Evolutionary conservation across 192 early-diverging fungal genomes (phyloP), one percentile per base, ranked within the genome.

Genomic region (Backusella westeae): DNA sequence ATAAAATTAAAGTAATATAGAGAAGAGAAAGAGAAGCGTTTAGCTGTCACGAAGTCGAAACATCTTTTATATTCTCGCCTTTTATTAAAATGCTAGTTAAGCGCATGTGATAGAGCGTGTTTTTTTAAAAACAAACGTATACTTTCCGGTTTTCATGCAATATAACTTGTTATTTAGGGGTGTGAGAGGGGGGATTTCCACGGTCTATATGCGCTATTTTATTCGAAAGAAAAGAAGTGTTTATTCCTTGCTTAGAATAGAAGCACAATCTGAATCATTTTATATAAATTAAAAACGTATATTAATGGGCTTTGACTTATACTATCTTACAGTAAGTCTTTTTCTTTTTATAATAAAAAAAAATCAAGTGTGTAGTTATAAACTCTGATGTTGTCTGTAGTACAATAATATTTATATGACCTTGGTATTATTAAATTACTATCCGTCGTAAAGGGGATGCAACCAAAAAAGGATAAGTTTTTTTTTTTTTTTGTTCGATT

Each of bases 101-200:
- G 4, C 56, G 56, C 56, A 63, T 63, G 56, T 63, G 56, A 63
- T 63, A 14, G 12, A 63, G 23, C 56, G 23, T 63, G 56, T 63
- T 63, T 63, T 63, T 10, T 59, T 53, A 23, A 21, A 21, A 56
- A 10, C 7, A 56, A 21, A 21, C 4, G 9, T 12, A 63, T 10
- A 29, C 56, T 63, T 63, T 32, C 56, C 56, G 56, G 56, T 63
- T 63, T 63, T 12, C 12, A 63, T 63, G 56, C 56, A 63, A 63
- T 1, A 49, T 63, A 63, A 63, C 56, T 12, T 23, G 53, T 59
- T 59, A 59, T 59, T 23, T 29, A 29, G 26, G 56, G 56, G 23
- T 14, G 12, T 1, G 21, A 63, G 23, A 23, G 56, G 21, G 56
- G 56, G 26, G 9, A 59, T 26, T 14, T 8, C 1, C 26, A 23